Evolutionary conservation across 1,284 basidiomycete genomes (phyloP), one percentile per base, ranked within the genome.

Genomic region (Blastosporella zonata): DNA sequence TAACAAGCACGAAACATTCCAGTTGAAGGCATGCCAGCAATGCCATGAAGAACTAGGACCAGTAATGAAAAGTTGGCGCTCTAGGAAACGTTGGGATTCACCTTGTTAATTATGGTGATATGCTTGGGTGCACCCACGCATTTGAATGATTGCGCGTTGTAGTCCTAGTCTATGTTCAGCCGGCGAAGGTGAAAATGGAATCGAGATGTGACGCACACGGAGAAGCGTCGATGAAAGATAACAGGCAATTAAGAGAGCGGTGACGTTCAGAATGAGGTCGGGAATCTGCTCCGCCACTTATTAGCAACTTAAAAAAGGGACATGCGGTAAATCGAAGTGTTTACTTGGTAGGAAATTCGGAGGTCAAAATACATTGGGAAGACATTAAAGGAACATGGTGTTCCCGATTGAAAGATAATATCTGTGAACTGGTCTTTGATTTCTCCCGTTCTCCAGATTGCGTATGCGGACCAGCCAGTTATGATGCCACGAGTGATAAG

Each of bases 1-100:
- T 67, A 3, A 77, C 59, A 10, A 81, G 66, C 36, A 79, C 68
- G 59, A 81, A 83, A 2, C 71, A 68, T 43, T 77, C 75, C 6
- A 84, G 62, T 59, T 83, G 81, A 2, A 83, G 64, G 53, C 73
- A 74, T n/a, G 78, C 79, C 35, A 75, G 69, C 3, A 81, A 64
- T 1, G 77, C 73, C 59, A 82, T 69, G 62, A 81, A 79, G 54
- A 74, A 73, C 78, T 79, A 50, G 10, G 29, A 8, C 27, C 8
- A n/a, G 27, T 21, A 17, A 41, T 43, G 20, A 48, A 34, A 31
- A 31, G 18, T 13, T 23, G 34, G 15, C 17, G 13, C 13, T 6
- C 27, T 4, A 48, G 21, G 20, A 13, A 8, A 23, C n/a, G 15
- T 34, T 1, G 12, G 0, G 9, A 54, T 65, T 39, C 48, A 78